Evolutionary conservation across 148 eudicot species (phyloP), one percentile per base, ranked within the genome.

Genomic region (Vaccinium darrowii): DNA sequence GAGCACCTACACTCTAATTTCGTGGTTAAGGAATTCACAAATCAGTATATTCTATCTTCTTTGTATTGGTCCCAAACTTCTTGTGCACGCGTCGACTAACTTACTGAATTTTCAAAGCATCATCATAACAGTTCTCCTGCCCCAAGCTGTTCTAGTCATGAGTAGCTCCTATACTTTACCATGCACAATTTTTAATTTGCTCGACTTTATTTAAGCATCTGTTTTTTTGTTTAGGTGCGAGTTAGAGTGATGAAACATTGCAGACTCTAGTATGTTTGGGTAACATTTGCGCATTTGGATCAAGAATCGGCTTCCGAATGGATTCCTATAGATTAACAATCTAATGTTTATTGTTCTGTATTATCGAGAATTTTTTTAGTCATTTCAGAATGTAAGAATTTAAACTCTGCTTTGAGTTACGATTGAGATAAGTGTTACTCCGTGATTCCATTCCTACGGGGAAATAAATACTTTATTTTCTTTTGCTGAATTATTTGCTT

Each of bases 11-110:
- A 51, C 53, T 51, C 53, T 51, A 51, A 8, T 74, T 74, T 16
- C 78, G 15, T 74, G 50, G 50, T 74, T 74, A 15, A 74, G 78
- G 43, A 71, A 74, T 36, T 74, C 78, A 39, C n/a, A 74, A 74
- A 47, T 49, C 56, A 49, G 10, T 47, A 76, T 74, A 33, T 67
- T 67, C 9, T 27, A 30, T 36, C 10, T 6, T 73, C 8, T 73
- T 14, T 73, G 33, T 73, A 15, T 36, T 73, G 49, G 18, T 39
- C 11, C 51, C 53, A 76, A 76, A 43, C 25, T 76, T 76, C 53
- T 47, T 47, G 12, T 72, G 18, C 76, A 16, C 14, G 58, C 5
- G 12, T 56, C 58, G 13, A 56, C 18, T 14, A 56, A 56, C 58
- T 56, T 14, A 10, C 56, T 8, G 15, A 71, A 67, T 67, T 67